These are phyloP conservation scores for Coffea eugenioides DNA, from an alignment of 257 asterid species.

Conservation along the genomic window DNA sequence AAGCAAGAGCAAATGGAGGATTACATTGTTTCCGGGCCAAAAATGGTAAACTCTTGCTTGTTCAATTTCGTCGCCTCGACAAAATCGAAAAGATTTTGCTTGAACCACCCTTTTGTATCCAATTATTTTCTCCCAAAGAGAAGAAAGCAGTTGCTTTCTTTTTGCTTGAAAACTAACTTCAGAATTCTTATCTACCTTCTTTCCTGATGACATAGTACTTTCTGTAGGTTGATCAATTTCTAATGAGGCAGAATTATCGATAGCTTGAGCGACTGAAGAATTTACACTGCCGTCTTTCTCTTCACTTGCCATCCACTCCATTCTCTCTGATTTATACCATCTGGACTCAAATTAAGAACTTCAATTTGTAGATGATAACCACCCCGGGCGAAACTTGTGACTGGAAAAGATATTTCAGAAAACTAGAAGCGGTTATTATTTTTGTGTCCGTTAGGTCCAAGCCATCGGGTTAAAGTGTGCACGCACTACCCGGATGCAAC, in stretches of 20 bases:
- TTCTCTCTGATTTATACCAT: not conserved
- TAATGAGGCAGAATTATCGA: not conserved
- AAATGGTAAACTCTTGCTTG: constrained; percentile 33
- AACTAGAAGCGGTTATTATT: no score
- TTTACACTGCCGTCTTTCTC: not conserved
- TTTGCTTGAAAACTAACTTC: not conserved
- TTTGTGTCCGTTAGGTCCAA: no score
- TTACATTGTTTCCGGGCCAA: constrained; percentile 40
- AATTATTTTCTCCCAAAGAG: not conserved
- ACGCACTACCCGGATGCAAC: no score
- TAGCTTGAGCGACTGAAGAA: not conserved
- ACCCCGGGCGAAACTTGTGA: not conserved
- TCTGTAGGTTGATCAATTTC: not conserved
- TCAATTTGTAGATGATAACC: not conserved
- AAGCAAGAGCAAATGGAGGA: not conserved
- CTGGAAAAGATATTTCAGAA: no score
- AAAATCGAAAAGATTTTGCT: constrained; percentile 6
- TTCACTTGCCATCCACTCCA: not conserved
- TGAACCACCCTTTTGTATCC: constrained; percentile 7
- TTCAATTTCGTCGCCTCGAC: constrained; percentile 4
- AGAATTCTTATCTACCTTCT: not conserved
- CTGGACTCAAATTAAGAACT: not conserved
- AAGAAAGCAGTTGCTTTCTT: not conserved
- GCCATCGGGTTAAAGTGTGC: no score
- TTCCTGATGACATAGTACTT: not conserved